Evolutionary conservation across 1,139 yeast genomes (phyloP).

Genomic region (Protomyces inouyei): DNA sequence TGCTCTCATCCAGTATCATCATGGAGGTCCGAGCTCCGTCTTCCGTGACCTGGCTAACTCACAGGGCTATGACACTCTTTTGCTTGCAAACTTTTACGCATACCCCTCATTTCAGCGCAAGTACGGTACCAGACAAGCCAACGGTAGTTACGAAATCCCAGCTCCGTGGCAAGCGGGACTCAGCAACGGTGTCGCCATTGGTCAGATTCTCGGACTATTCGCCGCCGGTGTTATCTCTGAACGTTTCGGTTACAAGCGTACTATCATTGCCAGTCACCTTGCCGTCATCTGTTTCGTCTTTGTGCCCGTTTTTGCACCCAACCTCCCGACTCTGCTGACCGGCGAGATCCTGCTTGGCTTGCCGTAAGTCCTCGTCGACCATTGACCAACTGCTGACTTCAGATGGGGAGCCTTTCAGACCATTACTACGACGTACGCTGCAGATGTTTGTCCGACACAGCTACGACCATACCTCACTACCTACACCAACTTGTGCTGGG

Average conservation of each 20-base stretch:
- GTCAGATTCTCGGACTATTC: constrained; percentile 44
- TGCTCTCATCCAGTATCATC: constrained; percentile 44
- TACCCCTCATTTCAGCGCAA: constrained; percentile 43
- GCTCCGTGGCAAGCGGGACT: constrained; percentile 49
- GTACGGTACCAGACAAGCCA: constrained; percentile 35
- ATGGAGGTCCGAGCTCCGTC: constrained; percentile 40
- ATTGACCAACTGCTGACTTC: neutral
- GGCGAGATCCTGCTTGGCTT: constrained; percentile 48
- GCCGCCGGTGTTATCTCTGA: constrained; percentile 44
- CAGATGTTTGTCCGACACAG: constrained; percentile 48
- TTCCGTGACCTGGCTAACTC: neutral
- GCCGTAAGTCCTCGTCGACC: constrained; percentile 33
- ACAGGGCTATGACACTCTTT: constrained; percentile 44
- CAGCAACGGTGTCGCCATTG: constrained; percentile 41
- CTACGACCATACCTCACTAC: constrained; percentile 46
- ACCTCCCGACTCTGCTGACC: constrained; percentile 41
- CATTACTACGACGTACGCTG: constrained; percentile 46
- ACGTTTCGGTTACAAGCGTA: constrained; percentile 43
- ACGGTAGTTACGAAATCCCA: constrained; percentile 39
- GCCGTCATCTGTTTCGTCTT: constrained; percentile 42
- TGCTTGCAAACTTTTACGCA: constrained; percentile 45
- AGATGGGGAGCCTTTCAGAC: constrained; percentile 48
- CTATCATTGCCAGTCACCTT: constrained; percentile 40
- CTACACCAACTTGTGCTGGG: constrained; percentile 47
- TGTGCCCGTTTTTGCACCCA: constrained; percentile 46